Percentiles rank a stretch among this genome's conserved stretches.
Evolutionary conservation across 2,329 filamentous ascomycete species (phyloP).

Genomic region (Colletotrichum sp.): DNA sequence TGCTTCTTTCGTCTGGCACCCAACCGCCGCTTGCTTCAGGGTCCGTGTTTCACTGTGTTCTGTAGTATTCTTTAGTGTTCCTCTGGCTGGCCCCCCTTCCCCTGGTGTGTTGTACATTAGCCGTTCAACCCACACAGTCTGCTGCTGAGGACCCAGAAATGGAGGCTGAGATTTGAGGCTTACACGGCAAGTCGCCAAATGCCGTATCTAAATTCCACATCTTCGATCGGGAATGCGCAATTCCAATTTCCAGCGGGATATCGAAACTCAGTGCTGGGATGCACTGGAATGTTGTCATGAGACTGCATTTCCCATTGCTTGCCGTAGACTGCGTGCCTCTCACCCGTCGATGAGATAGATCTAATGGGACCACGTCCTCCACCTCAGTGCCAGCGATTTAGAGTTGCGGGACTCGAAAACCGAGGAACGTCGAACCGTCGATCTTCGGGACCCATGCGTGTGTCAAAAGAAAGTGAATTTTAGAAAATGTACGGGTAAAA

Average conservation of each 20-base stretch:
- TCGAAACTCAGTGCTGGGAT: not conserved
- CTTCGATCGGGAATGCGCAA: not conserved
- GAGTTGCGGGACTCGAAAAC: conserved; percentile 16
- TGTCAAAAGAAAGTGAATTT: not conserved
- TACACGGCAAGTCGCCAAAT: not conserved
- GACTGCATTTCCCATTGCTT: not conserved
- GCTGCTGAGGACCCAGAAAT: not conserved
- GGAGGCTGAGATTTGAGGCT: not conserved
- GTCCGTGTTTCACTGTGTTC: conserved; percentile 2
- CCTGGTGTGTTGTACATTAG: not conserved
- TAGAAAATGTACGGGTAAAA: not conserved
- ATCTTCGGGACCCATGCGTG: conserved; percentile 13
- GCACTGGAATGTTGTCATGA: not conserved
- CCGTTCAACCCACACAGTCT: not conserved
- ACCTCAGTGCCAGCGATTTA: not conserved
- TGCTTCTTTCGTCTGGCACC: not conserved
- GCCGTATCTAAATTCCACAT: not conserved
- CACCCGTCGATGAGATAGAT: not conserved
- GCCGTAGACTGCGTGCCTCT: not conserved
- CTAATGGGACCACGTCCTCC: not conserved
- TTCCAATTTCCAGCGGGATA: not conserved
- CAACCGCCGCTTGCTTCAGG: not conserved
- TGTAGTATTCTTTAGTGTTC: not conserved
- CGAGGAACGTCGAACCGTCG: conserved; percentile 8
- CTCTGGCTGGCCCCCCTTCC: not conserved